Percentiles rank a stretch among this genome's conserved stretches.
Conservation (phyloP, 225 moss, liverwort and hornwort genomes). For the Anthoceros angustus region DNA sequence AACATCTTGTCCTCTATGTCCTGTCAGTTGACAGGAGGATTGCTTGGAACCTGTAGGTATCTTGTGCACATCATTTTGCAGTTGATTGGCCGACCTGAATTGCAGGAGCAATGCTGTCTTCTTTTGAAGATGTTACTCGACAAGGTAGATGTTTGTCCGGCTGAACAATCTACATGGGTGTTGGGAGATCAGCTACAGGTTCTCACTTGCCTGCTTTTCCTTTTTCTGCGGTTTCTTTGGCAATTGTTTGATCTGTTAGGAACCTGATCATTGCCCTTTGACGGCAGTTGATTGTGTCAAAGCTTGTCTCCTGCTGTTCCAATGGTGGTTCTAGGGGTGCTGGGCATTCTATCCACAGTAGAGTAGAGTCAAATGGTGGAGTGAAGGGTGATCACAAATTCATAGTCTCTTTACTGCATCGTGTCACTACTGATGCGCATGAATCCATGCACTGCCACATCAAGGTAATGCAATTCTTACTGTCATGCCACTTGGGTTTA, state of each 20-base stretch:
- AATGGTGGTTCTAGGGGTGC: background rate
- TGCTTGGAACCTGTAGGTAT: slow-evolving; percentile 40
- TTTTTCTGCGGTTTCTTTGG: background rate
- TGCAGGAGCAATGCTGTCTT: slow-evolving; percentile 65
- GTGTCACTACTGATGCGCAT: slow-evolving; percentile 44
- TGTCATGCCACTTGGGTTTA: background rate
- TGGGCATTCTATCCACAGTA: slow-evolving; percentile 1
- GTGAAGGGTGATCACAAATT: slow-evolving; percentile 14
- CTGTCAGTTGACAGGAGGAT: background rate
- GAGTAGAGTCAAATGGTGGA: slow-evolving; percentile 11
- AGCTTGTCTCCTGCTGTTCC: slow-evolving; percentile 47
- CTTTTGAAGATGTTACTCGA: slow-evolving; percentile 44
- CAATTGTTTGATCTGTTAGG: background rate
- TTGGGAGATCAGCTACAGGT: slow-evolving; percentile 92
- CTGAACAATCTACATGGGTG: slow-evolving; percentile 23
- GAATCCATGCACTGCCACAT: slow-evolving; percentile 33
- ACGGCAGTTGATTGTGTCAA: slow-evolving; percentile 71
- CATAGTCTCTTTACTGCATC: slow-evolving; percentile 40
- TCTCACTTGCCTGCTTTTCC: background rate
- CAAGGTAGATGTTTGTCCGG: slow-evolving; percentile 37
- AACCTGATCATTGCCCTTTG: background rate
- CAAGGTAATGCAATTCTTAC: slow-evolving; percentile 32
- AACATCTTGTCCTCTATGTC: no score
- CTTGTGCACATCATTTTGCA: slow-evolving; percentile 74
- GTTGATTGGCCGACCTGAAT: slow-evolving; percentile 46